Evolutionary conservation across 23 red algal species (phyloP), one percentile per base, ranked within the genome.

Genomic region (Agarophyton chilense): DNA sequence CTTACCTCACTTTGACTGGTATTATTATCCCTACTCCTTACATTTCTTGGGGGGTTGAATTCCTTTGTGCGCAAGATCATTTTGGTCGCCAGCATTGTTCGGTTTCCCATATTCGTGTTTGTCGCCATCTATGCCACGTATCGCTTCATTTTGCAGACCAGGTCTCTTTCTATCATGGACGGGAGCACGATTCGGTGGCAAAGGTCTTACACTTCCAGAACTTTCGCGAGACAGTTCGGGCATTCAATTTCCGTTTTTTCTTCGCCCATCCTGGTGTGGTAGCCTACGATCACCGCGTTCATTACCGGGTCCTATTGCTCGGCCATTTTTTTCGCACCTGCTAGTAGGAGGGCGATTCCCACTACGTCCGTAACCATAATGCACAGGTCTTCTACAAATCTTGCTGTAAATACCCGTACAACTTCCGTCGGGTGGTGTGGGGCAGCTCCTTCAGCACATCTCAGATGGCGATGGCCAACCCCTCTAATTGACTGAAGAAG

Each of bases 321-420:
- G 33, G 22, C 2, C 4, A 14, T 41, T 70, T 18, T 6, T 36
- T 42, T 70, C 64, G 28, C 40, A 33, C 34, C 40, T 70, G 34
- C 2, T 18, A 33, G 1, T 42, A 1, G 14, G 10, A 4, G 64
- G 32, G 18, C 64, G 34, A 70, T 26, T 42, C 28, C 32, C 32
- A 70, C 40, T 33, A 70, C 64, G 64, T 6, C 64, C 64, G 38
- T 70, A 70, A 70, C 34, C 64, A 58, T 58, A 28, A 7, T 58
- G 22, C 22, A 25, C 8, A 17, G 32, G 61, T 79, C 79, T 4
- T 52, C 55, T 16, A 74, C 73, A 53, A 38, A 18, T 90, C 62
- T 16, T 63, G 73, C 71, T n/a, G n/a, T n/a, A 90, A 33, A 72
- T 80, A 52, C 54, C 86, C 73, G 52, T 90, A 90, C 2, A 90